Evolutionary conservation across 2,329 filamentous ascomycete species (phyloP), one percentile per base, ranked within the genome.

Genomic region (Mariannaea sp.): DNA sequence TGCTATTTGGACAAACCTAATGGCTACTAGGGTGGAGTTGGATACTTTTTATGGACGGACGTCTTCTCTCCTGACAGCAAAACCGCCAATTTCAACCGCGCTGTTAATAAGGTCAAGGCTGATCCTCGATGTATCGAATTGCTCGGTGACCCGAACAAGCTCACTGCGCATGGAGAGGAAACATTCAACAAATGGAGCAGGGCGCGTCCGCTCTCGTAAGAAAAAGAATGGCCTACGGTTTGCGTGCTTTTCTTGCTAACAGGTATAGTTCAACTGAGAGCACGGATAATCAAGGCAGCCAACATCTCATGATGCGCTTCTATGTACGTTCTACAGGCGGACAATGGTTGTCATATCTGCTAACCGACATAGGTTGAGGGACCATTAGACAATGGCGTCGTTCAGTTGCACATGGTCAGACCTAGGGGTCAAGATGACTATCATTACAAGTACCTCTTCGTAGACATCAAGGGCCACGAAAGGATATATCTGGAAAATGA

Each of bases 21-120:
- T 14, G 30, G n/a, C 40, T 33, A 54, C 36, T 62, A 92, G 88
- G 85, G 85, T 56, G 86, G 85, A n/a, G 88, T 97, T 8, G 81
- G 80, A 49, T 91, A 90, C 64, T 80, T 94, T 43, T 78, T 96
- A 17, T 96, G 88, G 73, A 82, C 83, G 4, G 91, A 96, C 58
- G 89, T 96, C 38, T 90, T 96, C 71, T 88, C 89, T 4, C 82
- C 89, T 16, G 88, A 92, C 68, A 94, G 90, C 77, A 92, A 91
- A 73, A 93, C 88, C 13, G 83, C 86, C 51, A 86, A 94, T 69
- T 97, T 96, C 80, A 96, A 95, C 75, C 87, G 89, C 58, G 90
- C 90, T 1, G 88, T 95, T 41, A 83, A 89, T 66, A 85, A 86
- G 56, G 86, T 97, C 69, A 90, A 87, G 69, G 80, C 81, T 46